Evolutionary conservation across 306 rosid species (phyloP).

Genomic region (Cicer arietinum): DNA sequence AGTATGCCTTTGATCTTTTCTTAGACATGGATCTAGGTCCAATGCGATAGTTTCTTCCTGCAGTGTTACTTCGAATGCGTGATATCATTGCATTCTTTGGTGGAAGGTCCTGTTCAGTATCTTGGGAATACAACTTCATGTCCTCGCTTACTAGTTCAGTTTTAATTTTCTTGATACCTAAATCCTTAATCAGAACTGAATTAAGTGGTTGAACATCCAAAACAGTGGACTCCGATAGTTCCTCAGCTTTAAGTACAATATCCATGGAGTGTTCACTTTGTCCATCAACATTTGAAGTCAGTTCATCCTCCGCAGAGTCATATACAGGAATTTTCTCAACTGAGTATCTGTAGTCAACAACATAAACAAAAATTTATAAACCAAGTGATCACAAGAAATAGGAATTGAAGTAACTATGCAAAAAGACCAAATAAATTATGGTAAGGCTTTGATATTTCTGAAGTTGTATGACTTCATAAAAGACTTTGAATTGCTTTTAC

Average conservation of each 20-base stretch:
- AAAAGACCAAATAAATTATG: not conserved
- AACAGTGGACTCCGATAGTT: conserved; percentile 54
- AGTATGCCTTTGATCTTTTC: conserved; percentile 64
- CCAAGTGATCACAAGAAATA: conserved; percentile 18
- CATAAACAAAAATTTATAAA: conserved; percentile 8
- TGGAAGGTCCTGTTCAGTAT: conserved; percentile 55
- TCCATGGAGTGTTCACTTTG: conserved; percentile 52
- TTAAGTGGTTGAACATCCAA: conserved; percentile 58
- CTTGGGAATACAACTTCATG: conserved; percentile 55
- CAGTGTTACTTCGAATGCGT: conserved; percentile 68
- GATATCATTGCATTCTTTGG: conserved; percentile 79
- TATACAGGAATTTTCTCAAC: conserved; percentile 94
- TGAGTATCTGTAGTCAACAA: conserved; percentile 70
- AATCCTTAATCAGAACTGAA: conserved; percentile 55
- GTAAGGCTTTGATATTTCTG: not conserved
- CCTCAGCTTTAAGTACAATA: conserved; percentile 54
- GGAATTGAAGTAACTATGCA: conserved; percentile 3
- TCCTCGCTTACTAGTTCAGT: conserved; percentile 56
- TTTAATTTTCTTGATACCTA: conserved; percentile 53
- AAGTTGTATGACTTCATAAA: not conserved
- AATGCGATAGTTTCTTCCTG: conserved; percentile 71
- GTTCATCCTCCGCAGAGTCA: conserved; percentile 96
- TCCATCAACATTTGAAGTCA: conserved; percentile 52
- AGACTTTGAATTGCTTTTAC: not conserved
- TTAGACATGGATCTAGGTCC: conserved; percentile 62